phyloP scores from a whole-genome alignment of 2,329 filamentous ascomycete species.

The Phoma herbarum region DNA sequence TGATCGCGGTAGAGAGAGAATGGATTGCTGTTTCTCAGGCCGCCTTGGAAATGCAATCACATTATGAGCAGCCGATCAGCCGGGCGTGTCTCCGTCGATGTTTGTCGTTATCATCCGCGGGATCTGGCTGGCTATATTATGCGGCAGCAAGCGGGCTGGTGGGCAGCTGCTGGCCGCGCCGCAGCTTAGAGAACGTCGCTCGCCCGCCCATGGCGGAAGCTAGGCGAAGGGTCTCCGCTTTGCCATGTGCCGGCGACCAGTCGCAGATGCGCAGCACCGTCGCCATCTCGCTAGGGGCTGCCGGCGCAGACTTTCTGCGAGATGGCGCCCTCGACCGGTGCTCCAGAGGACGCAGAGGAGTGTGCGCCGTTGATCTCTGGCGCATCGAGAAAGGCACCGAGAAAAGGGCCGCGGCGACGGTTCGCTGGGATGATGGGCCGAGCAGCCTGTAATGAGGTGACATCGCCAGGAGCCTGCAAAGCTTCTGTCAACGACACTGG shows the following conservation, averaged over 20 bases:
- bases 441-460: background rate
- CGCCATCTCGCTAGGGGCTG: slow-evolving; percentile 11
- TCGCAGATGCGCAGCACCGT: slow-evolving; percentile 5
- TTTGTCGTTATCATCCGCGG: slow-evolving; percentile 5
- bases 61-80: slow-evolving; percentile 7
- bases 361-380: slow-evolving; percentile 4
- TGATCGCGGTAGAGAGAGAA: slow-evolving; percentile 2
- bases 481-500: slow-evolving; percentile 16
- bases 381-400: slow-evolving; percentile 1
- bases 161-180: slow-evolving; percentile 19
- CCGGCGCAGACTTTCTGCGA: slow-evolving; percentile 7
- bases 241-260: slow-evolving; percentile 2
- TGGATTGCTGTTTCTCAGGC: background rate
- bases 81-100: background rate
- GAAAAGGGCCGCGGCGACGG: slow-evolving; percentile 5
- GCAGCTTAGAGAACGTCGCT: slow-evolving; percentile 9
- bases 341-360: slow-evolving; percentile 4
- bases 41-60: slow-evolving; percentile 1
- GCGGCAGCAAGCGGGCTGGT: slow-evolving; percentile 4
- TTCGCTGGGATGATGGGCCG: slow-evolving; percentile 9
- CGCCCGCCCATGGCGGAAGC: slow-evolving; percentile 14
- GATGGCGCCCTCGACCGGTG: slow-evolving; percentile 15
- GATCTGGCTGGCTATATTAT: slow-evolving; percentile 12
- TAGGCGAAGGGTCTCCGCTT: slow-evolving; percentile 18
- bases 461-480: slow-evolving; percentile 3